Conservation (phyloP, 2,329 filamentous ascomycete genomes). For the Onygena corvina region DNA sequence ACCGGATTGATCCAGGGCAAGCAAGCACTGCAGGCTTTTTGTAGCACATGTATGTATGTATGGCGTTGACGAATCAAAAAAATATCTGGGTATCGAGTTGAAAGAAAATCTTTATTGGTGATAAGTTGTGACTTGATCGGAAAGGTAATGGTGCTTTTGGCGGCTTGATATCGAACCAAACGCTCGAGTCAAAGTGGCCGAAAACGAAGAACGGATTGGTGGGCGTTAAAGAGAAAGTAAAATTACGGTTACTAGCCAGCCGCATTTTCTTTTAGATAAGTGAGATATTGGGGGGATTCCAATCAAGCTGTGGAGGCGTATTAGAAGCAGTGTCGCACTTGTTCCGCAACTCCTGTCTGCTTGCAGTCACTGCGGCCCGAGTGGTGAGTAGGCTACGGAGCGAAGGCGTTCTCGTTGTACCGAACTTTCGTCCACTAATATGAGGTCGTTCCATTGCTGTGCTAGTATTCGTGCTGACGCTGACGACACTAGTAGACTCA, state of each 20-base stretch:
- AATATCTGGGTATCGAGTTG: conserved; percentile 3
- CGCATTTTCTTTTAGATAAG: neutral
- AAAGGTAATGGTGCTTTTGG: neutral
- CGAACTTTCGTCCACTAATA: neutral
- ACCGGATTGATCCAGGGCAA: neutral
- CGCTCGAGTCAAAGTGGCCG: no score
- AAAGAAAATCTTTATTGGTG: neutral
- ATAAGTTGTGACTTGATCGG: neutral
- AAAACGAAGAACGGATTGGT: no score
- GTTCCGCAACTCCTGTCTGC: neutral
- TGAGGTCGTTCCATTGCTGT: neutral
- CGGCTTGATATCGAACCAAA: neutral
- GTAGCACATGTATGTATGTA: neutral
- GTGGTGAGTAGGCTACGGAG: neutral
- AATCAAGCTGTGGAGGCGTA: conserved; percentile 1
- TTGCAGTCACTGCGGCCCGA: neutral
- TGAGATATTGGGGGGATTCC: neutral
- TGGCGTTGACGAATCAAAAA: neutral
- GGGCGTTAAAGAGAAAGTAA: no score
- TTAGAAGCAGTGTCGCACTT: neutral
- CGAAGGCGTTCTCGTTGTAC: neutral
- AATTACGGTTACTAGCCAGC: neutral
- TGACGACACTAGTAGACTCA: conserved; percentile 3
- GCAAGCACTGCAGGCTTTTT: neutral
- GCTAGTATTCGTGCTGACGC: neutral